Conservation (phyloP, 2,329 filamentous ascomycete genomes). For the Pseudogymnoascus sp. region DNA sequence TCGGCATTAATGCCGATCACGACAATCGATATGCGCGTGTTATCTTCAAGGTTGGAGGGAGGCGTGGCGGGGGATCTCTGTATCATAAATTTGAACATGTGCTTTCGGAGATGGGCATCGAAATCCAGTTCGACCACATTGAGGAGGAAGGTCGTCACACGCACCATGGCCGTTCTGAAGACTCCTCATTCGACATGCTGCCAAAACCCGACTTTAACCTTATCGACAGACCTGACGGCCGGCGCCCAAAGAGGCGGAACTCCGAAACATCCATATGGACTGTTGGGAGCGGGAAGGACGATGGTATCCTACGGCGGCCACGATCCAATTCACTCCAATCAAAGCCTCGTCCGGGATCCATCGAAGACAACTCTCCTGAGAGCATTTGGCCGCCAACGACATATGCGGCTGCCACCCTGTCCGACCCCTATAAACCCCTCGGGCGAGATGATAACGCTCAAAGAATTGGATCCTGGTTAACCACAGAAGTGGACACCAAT, state of each 20-base stretch:
- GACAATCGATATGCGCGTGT: slow-evolving; percentile 72
- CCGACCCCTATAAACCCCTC: neutral
- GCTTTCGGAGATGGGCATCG: slow-evolving; percentile 62
- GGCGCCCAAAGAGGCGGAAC: slow-evolving; percentile 23
- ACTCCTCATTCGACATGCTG: neutral
- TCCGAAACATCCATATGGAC: slow-evolving; percentile 28
- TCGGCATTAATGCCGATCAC: slow-evolving; percentile 64
- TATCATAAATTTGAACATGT: slow-evolving; percentile 64
- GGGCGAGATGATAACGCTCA: neutral
- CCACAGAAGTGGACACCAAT: neutral
- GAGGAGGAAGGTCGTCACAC: slow-evolving; percentile 19
- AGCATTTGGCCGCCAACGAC: neutral
- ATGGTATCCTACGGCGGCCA: slow-evolving; percentile 16
- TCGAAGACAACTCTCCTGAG: neutral
- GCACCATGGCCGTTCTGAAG: neutral
- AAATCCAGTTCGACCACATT: slow-evolving; percentile 53
- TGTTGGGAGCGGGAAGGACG: slow-evolving; percentile 14
- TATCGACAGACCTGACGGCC: neutral
- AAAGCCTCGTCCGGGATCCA: neutral
- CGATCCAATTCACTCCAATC: slow-evolving; percentile 20
- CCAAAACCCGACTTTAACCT: neutral
- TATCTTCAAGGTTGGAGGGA: slow-evolving; percentile 69
- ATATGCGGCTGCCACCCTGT: neutral
- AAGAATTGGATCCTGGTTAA: slow-evolving; percentile 6
- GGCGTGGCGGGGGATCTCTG: slow-evolving; percentile 50